Evolutionary conservation across 768 basidiomycete species (phyloP), one percentile per base, ranked within the genome.

Genomic region (Boletus edulis): DNA sequence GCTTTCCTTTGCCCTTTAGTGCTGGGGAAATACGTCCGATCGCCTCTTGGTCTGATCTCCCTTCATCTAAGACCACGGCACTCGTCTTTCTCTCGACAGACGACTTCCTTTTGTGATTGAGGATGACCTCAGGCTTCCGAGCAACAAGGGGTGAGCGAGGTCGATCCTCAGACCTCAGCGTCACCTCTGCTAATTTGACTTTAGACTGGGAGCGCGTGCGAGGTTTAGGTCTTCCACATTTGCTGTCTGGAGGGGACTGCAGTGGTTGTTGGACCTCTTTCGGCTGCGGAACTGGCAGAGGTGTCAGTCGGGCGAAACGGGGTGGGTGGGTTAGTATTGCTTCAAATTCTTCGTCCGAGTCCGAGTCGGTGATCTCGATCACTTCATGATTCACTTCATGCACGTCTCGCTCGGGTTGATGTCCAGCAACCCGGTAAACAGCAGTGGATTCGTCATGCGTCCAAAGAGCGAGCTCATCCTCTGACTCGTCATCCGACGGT

Each of bases 401-500:
- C 15, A 38, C 42, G 22, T 57, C 65, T 39, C 56, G 49, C 37
- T 64, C 62, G 24, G 62, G 53, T 18, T 59, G 57, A 27, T 52
- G 62, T 43, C 55, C 52, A 22, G 60, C 14, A 20, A 72, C 53
- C 44, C 62, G 64, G 40, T 74, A 71, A 29, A 81, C 62, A 46
- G 67, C 66, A 43, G 71, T 77, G 13, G 76, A 72, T 58, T 79
- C 78, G 51, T 77, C 75, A 38, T 65, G 62, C 24, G 73, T 66
- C 76, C 77, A 79, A 42, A 62, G 57, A 11, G 63, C 74, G 9
- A 80, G 70, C 60, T 82, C 81, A 53, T 82, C 81, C 18, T 80
- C 81, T n/a, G 79, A 76, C 24, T 73, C 71, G 24, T 66, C 61
- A 9, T 75, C 65, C 4, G 59, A 54, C 3, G 49, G 58, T 32